These are phyloP conservation scores for Nicotiana sylvestris DNA, from an alignment of 257 asterid species.

Conservation along the genomic window DNA sequence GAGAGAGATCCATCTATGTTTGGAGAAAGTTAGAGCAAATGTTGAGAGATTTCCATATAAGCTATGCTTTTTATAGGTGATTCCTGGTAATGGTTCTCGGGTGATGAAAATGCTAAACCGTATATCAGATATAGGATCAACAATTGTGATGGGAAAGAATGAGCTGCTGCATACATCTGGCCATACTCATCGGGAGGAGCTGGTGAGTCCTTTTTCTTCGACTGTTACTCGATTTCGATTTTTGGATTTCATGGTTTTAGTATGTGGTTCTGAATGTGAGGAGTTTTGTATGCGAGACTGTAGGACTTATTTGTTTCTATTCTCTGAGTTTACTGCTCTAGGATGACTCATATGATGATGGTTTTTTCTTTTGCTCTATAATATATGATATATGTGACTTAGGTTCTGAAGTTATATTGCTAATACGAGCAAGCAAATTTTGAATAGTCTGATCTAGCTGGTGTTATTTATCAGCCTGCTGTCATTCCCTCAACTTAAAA, in stretches of 20 bases:
- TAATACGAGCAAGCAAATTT: no score
- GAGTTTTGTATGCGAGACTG: no score
- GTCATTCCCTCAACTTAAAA: background rate
- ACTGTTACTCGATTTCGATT: no score
- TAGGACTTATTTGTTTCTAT: background rate
- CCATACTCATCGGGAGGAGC: constrained; percentile 94
- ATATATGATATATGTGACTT: no score
- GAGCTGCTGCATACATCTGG: constrained; percentile 93
- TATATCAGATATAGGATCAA: constrained; percentile 84
- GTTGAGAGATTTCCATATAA: constrained; percentile 6
- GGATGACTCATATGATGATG: background rate
- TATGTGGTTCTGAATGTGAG: no score
- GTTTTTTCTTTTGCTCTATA: background rate
- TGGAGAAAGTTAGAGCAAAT: background rate
- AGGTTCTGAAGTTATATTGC: no score
- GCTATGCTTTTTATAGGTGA: constrained; percentile 57
- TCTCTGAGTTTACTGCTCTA: background rate
- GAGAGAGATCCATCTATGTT: background rate
- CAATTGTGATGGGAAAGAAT: constrained; percentile 91
- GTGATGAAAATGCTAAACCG: constrained; percentile 98
- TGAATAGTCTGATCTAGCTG: no score
- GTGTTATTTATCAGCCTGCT: background rate
- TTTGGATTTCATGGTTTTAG: background rate
- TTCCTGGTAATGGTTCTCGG: constrained; percentile 95
- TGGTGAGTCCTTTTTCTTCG: constrained; percentile 39